Percentiles rank a stretch among this genome's conserved stretches.
Evolutionary conservation across 2,329 filamentous ascomycete genomes (phyloP).

Genomic region (Talaromyces sp.): DNA sequence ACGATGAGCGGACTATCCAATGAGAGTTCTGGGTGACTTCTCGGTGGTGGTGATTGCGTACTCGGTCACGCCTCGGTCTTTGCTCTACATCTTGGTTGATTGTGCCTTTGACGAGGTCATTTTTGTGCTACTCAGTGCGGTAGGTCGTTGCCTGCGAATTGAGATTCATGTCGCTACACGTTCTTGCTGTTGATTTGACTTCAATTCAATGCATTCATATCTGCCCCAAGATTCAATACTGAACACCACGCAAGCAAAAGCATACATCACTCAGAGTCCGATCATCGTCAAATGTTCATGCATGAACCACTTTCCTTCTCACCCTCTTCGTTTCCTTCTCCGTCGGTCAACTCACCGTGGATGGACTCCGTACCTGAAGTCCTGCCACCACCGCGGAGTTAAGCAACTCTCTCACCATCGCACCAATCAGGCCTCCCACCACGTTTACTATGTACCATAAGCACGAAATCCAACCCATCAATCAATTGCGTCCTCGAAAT

Average conservation of each 20-base stretch:
- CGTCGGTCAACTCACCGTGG: neutral
- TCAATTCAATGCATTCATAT: too few species aligned
- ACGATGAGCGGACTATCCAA: neutral
- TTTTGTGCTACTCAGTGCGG: neutral
- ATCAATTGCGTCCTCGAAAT: neutral
- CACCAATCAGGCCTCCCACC: neutral
- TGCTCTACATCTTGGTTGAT: neutral
- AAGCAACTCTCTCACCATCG: neutral
- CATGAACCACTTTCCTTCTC: neutral
- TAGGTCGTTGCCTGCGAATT: neutral
- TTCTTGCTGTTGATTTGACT: too few species aligned
- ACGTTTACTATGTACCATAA: neutral
- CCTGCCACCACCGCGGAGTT: neutral
- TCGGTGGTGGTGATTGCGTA: conserved; percentile 14
- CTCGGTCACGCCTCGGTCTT: conserved; percentile 9
- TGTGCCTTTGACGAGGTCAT: neutral
- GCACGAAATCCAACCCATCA: neutral
- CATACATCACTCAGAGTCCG: neutral
- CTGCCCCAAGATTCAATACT: neutral
- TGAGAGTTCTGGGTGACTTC: too few species aligned
- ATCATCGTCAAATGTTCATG: neutral
- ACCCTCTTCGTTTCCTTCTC: neutral
- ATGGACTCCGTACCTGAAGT: neutral
- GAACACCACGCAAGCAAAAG: neutral
- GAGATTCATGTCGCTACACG: too few species aligned